Conservation (phyloP, 768 basidiomycete species). For the Suillus fuscotomentosus region DNA sequence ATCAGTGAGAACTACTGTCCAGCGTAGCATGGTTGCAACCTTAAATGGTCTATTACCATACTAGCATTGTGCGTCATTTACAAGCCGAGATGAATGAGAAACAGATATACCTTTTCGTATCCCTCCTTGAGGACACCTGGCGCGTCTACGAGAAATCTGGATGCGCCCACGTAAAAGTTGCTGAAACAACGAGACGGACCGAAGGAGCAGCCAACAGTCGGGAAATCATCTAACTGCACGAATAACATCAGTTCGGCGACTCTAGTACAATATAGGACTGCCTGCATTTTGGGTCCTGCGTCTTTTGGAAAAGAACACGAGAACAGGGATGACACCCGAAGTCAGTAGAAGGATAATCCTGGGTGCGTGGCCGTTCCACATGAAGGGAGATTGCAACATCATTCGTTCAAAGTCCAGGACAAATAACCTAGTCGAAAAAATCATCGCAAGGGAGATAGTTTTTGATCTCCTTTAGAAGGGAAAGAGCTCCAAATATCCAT, state of each 20-base stretch:
- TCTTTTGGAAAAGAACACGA: neutral
- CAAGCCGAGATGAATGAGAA: neutral
- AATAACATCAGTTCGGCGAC: neutral
- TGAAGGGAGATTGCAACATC: neutral
- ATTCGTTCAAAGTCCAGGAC: neutral
- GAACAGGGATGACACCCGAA: neutral
- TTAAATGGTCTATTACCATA: constrained; percentile 31
- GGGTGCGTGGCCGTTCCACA: neutral
- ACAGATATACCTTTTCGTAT: constrained; percentile 22
- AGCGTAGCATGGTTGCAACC: constrained; percentile 26
- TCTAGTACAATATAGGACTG: neutral
- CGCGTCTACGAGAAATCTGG: constrained; percentile 15
- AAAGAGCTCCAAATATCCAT: neutral
- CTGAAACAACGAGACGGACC: constrained; percentile 12
- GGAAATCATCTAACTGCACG: constrained; percentile 26
- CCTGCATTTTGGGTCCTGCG: neutral
- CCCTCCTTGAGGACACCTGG: constrained; percentile 29
- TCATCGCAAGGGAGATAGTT: neutral
- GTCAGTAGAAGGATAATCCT: neutral
- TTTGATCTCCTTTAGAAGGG: neutral
- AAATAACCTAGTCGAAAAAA: neutral
- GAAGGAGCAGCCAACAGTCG: constrained; percentile 24
- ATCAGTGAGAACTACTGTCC: constrained; percentile 38
- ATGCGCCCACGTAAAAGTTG: constrained; percentile 24
- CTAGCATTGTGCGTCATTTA: constrained; percentile 12